Conservation (phyloP, 1,139 yeast species). For the Yamadazyma diddensiae region DNA sequence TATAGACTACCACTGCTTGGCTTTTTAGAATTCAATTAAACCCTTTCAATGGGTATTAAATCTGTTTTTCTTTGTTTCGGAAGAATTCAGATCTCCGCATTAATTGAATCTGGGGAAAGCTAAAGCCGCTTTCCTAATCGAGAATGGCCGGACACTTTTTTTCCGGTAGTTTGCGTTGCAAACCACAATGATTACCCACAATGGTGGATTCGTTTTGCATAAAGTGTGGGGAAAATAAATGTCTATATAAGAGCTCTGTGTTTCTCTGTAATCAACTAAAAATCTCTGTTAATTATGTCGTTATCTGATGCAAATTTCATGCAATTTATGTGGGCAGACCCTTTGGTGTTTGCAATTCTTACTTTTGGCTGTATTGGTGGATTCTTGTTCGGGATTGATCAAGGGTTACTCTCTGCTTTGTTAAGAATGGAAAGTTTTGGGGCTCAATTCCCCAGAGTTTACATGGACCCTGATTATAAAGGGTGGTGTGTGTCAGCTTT, state of each 20-base stretch:
- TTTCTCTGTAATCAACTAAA: too few species aligned
- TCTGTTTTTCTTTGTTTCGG: not conserved
- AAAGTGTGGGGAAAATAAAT: too few species aligned
- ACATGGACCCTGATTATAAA: conserved; percentile 19
- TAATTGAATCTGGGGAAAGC: not conserved
- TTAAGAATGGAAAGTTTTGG: conserved; percentile 41
- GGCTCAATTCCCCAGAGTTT: conserved; percentile 18
- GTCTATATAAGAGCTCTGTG: too few species aligned
- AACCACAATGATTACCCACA: too few species aligned
- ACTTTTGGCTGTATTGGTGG: conserved; percentile 23
- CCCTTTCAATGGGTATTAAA: too few species aligned
- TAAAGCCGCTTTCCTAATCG: not conserved
- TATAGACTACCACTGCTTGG: too few species aligned
- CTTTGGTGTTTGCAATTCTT: conserved; percentile 15
- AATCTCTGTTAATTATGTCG: too few species aligned
- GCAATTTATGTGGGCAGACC: conserved; percentile 11
- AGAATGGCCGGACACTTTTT: not conserved
- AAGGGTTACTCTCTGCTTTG: conserved; percentile 70
- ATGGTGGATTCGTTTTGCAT: too few species aligned
- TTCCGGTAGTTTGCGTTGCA: not conserved
- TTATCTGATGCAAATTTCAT: conserved; percentile 3
- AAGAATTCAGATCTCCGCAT: not conserved
- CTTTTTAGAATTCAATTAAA: too few species aligned
- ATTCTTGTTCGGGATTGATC: conserved; percentile 65
- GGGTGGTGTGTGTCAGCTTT: conserved; percentile 24